A percentile compares a stretch with the other conserved stretches of the same genome.
These are phyloP conservation scores for Epichloe festucae DNA, from an alignment of 2,329 filamentous ascomycete genomes.

Conservation along the genomic window DNA sequence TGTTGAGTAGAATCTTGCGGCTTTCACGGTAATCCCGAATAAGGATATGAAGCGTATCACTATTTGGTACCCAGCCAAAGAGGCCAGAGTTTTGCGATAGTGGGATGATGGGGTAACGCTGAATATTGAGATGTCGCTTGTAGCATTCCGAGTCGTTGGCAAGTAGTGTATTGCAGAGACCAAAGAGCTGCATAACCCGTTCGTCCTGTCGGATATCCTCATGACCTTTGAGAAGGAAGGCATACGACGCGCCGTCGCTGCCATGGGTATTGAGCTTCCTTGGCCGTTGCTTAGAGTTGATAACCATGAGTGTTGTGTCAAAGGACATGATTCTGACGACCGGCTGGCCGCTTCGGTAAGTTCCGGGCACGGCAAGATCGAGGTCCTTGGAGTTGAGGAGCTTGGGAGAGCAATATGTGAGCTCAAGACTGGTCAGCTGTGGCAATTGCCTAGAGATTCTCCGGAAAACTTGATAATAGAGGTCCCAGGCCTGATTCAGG, in stretches of 20 bases:
- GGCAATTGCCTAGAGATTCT: slow-evolving; percentile 88
- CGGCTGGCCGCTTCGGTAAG: slow-evolving; percentile 66
- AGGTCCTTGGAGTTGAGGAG: slow-evolving; percentile 75
- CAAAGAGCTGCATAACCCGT: slow-evolving; percentile 98
- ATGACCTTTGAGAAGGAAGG: slow-evolving; percentile 93
- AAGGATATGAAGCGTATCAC: slow-evolving; percentile 89
- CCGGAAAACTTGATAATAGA: slow-evolving; percentile 97
- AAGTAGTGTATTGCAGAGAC: slow-evolving; percentile 89
- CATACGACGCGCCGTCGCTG: slow-evolving; percentile 77
- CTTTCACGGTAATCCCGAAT: slow-evolving; percentile 97
- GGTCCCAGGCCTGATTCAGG: slow-evolving; percentile 95
- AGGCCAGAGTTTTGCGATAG: slow-evolving; percentile 93
- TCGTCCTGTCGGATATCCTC: slow-evolving; percentile 99
- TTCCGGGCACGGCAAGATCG: slow-evolving; percentile 90
- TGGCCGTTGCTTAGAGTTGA: slow-evolving; percentile 93
- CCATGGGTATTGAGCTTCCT: slow-evolving; percentile 79
- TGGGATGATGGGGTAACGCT: slow-evolving; percentile 92
- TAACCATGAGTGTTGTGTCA: slow-evolving; percentile 78
- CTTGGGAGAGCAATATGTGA: slow-evolving; percentile 94
- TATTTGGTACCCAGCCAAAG: slow-evolving; percentile 93
- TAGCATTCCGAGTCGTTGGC: slow-evolving; percentile 90
- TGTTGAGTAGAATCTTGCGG: slow-evolving; percentile 94
- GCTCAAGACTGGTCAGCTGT: slow-evolving; percentile 80
- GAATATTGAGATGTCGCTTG: slow-evolving; percentile 93
- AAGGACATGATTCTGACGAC: slow-evolving; percentile 82